Evolutionary conservation across 768 basidiomycete genomes (phyloP).

Genomic region (Mycena metata): DNA sequence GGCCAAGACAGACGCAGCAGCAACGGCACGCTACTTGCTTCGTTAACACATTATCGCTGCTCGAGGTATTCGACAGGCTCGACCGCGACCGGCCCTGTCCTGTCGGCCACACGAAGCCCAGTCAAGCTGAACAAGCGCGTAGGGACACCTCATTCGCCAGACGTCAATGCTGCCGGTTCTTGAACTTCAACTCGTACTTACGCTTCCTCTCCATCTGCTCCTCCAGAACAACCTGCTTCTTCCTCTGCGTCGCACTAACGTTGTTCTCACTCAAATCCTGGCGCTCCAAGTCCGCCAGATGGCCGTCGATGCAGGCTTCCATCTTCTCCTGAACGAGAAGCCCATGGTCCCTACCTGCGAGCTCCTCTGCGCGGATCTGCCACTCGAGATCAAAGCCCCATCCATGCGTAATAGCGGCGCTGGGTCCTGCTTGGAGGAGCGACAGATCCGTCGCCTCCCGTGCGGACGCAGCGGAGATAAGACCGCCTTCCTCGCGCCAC

Average conservation of each 20-base stretch:
- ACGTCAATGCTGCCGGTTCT: conserved; percentile 37
- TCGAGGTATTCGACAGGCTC: conserved; percentile 15
- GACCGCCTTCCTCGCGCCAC: conserved; percentile 86
- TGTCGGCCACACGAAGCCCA: neutral
- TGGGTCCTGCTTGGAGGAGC: conserved; percentile 11
- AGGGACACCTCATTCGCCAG: neutral
- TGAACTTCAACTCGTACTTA: conserved; percentile 52
- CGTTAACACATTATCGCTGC: conserved; percentile 16
- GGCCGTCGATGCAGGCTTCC: conserved; percentile 76
- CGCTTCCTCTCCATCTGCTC: conserved; percentile 56
- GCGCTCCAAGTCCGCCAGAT: conserved; percentile 57
- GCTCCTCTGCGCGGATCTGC: conserved; percentile 54
- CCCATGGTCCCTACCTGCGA: conserved; percentile 32
- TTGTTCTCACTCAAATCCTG: conserved; percentile 69
- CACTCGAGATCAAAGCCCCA: conserved; percentile 93
- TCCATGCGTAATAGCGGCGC: conserved; percentile 58
- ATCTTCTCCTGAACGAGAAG: conserved; percentile 71
- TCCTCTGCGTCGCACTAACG: conserved; percentile 79
- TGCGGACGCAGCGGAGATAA: conserved; percentile 63
- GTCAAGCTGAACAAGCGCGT: neutral
- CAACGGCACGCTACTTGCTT: no score
- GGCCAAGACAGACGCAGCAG: no score
- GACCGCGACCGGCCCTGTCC: neutral
- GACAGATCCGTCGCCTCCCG: conserved; percentile 40
- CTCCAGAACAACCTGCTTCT: conserved; percentile 63